phyloP scores from a whole-genome alignment of 2,329 filamentous ascomycete species.

The Talaromyces sp. region DNA sequence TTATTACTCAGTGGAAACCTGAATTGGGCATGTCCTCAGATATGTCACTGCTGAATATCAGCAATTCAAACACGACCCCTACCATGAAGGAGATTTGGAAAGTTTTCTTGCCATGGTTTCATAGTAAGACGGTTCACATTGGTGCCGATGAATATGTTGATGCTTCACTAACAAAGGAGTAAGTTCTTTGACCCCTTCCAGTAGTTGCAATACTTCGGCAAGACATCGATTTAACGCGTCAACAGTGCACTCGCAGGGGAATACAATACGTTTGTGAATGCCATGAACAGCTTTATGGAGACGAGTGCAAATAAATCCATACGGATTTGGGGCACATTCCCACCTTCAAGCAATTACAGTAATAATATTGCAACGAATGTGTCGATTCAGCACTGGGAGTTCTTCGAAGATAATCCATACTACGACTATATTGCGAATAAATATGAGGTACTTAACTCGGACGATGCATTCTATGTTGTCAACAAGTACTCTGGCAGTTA shows the following conservation, averaged over 20 bases:
- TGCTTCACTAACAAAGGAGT: slow-evolving; percentile 16
- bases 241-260: slow-evolving; percentile 41
- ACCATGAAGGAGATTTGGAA: slow-evolving; percentile 51
- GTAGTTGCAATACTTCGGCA: background rate
- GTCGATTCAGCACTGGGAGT: slow-evolving; percentile 55
- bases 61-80: slow-evolving; percentile 51
- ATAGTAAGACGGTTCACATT: slow-evolving; percentile 54
- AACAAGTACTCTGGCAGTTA: slow-evolving; percentile 48
- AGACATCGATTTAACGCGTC: background rate
- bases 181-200: background rate
- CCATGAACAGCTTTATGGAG: slow-evolving; percentile 47
- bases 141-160: slow-evolving; percentile 55
- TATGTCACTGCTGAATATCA: slow-evolving; percentile 52
- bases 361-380: slow-evolving; percentile 45
- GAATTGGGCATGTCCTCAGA: slow-evolving; percentile 48
- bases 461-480: slow-evolving; percentile 52
- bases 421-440: slow-evolving; percentile 49
- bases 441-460: slow-evolving; percentile 52
- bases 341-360: slow-evolving; percentile 34
- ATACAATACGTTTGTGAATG: slow-evolving; percentile 55
- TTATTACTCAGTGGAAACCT: slow-evolving; percentile 56
- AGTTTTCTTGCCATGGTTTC: slow-evolving; percentile 56
- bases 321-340: slow-evolving; percentile 56
- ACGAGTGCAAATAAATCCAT: slow-evolving; percentile 40
- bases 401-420: slow-evolving; percentile 49